Evolutionary conservation across 2,329 filamentous ascomycete species (phyloP).

Genomic region (Colletotrichum ledebouriae): DNA sequence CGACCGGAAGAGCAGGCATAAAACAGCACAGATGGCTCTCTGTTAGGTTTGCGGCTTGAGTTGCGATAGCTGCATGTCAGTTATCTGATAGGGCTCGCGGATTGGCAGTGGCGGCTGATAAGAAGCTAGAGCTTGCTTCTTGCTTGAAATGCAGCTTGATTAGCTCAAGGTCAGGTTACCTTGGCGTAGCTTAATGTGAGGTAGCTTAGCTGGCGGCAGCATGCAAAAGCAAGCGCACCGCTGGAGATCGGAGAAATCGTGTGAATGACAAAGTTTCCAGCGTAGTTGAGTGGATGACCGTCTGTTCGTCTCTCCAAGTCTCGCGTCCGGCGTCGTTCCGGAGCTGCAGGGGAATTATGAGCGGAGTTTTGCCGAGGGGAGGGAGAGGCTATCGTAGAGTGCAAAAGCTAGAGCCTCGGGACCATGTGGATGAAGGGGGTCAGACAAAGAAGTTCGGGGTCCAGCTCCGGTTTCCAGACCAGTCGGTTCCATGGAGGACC

Average conservation of each 20-base stretch:
- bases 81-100: constrained; percentile 27
- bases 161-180: constrained; percentile 22
- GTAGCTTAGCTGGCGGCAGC: constrained; percentile 14
- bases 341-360: constrained; percentile 32
- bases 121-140: constrained; percentile 6
- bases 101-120: constrained; percentile 24
- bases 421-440: constrained; percentile 36
- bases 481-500: constrained; percentile 17
- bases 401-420: constrained; percentile 29
- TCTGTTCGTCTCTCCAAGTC: constrained; percentile 23
- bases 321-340: constrained; percentile 24
- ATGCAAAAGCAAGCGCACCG: constrained; percentile 15
- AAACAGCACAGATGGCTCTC: constrained; percentile 31
- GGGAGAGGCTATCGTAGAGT: background rate
- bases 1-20: constrained; percentile 33
- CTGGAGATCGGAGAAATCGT: constrained; percentile 23
- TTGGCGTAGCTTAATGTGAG: constrained; percentile 14
- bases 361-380: too few relatives aligned
- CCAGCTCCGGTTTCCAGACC: constrained; percentile 35
- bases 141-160: constrained; percentile 26
- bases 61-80: constrained; percentile 22
- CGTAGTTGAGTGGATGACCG: constrained; percentile 23
- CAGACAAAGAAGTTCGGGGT: constrained; percentile 38
- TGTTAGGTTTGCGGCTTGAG: constrained; percentile 19
- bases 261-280: background rate